phyloP scores from a whole-genome alignment of 257 asterid genomes.

The Avicennia marina region DNA sequence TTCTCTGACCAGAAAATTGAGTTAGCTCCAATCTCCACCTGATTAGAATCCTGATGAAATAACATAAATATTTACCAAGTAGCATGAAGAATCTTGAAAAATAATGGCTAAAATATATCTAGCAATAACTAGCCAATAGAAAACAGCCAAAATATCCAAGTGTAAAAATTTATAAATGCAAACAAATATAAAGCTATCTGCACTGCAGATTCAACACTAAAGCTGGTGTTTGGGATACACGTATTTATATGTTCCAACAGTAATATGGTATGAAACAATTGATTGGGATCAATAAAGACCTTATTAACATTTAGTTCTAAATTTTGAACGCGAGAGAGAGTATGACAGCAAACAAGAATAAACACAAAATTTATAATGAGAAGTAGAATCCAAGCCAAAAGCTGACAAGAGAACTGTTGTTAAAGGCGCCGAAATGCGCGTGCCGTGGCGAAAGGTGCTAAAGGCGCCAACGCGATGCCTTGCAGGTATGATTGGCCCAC shows the following conservation, averaged over 20 bases:
- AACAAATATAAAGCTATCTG: background rate
- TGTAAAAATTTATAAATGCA: background rate
- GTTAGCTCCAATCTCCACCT: constrained; percentile 32
- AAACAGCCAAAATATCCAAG: background rate
- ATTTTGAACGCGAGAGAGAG: background rate
- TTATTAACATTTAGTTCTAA: background rate
- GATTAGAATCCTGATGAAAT: constrained; percentile 29
- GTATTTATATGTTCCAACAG: constrained; percentile 1
- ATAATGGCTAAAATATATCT: background rate
- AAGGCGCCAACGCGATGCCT: too few species aligned
- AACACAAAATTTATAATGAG: background rate
- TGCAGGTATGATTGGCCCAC: too few species aligned
- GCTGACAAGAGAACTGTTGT: too few species aligned
- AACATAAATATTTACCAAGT: background rate
- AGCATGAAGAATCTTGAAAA: background rate
- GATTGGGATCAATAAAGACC: background rate
- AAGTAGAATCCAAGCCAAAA: background rate
- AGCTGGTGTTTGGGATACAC: background rate
- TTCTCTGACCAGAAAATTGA: constrained; percentile 32
- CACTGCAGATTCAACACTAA: background rate
- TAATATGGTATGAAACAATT: background rate
- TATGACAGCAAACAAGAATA: background rate
- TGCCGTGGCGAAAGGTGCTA: background rate
- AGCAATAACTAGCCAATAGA: background rate
- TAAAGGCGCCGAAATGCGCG: too few species aligned